A percentile compares a stretch with the other conserved stretches of the same genome.
Evolutionary conservation across 2,329 filamentous ascomycete genomes (phyloP).

Genomic region (Exophiala alcalophila): DNA sequence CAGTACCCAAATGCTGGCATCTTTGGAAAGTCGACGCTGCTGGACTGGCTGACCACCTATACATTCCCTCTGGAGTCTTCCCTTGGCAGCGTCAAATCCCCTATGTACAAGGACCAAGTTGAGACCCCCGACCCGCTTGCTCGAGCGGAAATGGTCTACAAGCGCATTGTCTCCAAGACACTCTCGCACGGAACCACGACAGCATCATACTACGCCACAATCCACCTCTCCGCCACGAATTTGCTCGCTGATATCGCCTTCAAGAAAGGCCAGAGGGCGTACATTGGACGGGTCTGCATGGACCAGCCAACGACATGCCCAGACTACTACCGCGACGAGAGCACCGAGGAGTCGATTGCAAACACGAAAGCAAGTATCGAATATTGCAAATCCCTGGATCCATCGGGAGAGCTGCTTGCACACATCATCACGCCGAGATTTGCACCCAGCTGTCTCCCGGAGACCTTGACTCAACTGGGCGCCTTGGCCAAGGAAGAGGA

Average conservation of each 20-base stretch:
- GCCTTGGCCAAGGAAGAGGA: constrained; percentile 61
- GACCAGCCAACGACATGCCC: constrained; percentile 66
- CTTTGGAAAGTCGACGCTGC: constrained; percentile 86
- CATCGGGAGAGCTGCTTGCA: constrained; percentile 58
- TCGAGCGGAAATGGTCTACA: constrained; percentile 70
- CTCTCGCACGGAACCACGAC: constrained; percentile 89
- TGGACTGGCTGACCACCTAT: constrained; percentile 91
- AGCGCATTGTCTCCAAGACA: constrained; percentile 72
- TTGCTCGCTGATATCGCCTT: constrained; percentile 81
- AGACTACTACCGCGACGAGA: constrained; percentile 74
- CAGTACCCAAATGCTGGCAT: constrained; percentile 94
- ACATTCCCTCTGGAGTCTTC: constrained; percentile 90
- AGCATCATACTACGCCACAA: constrained; percentile 90
- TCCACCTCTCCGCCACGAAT: constrained; percentile 84
- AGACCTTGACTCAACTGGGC: constrained; percentile 62
- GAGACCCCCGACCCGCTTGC: constrained; percentile 42
- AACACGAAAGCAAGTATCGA: constrained; percentile 60
- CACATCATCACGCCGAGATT: constrained; percentile 76
- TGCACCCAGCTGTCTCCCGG: constrained; percentile 53
- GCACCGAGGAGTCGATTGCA: constrained; percentile 54
- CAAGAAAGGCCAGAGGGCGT: constrained; percentile 76
- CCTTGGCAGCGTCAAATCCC: constrained; percentile 47
- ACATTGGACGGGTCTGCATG: constrained; percentile 96
- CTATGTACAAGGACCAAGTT: constrained; percentile 31
- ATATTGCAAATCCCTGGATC: constrained; percentile 67